phyloP scores from a whole-genome alignment of 2,329 filamentous ascomycete genomes.

The Aschersonia sp. region DNA sequence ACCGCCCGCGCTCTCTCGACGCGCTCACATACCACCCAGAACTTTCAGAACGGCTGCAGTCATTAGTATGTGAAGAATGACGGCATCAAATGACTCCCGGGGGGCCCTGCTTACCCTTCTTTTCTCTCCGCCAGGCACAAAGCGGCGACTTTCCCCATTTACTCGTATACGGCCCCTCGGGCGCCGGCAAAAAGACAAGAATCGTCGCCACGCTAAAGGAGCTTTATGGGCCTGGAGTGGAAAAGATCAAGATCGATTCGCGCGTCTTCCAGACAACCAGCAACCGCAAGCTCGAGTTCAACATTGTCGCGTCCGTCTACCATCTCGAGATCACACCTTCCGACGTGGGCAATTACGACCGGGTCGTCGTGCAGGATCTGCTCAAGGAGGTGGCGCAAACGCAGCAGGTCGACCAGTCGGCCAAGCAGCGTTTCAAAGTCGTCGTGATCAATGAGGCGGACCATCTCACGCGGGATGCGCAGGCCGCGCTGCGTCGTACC shows the following conservation, averaged over 20 bases:
- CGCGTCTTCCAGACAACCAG: slow-evolving; percentile 90
- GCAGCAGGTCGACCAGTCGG: slow-evolving; percentile 89
- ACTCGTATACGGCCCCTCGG: slow-evolving; percentile 90
- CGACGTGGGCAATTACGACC: slow-evolving; percentile 90
- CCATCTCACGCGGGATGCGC: slow-evolving; percentile 82
- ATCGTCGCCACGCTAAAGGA: slow-evolving; percentile 93
- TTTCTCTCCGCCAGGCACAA: slow-evolving; percentile 50
- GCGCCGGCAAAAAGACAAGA: slow-evolving; percentile 93
- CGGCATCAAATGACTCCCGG: too few relatives aligned
- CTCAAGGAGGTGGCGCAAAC: slow-evolving; percentile 97
- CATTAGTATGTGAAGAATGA: slow-evolving; percentile 44
- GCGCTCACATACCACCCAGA: slow-evolving; percentile 76
- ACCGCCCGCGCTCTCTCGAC: slow-evolving; percentile 60
- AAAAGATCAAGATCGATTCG: slow-evolving; percentile 99
- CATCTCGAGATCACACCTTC: slow-evolving; percentile 97
- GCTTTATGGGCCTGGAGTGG: slow-evolving; percentile 88
- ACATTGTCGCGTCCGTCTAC: slow-evolving; percentile 93
- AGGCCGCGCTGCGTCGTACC: slow-evolving; percentile 83
- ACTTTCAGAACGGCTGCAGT: slow-evolving; percentile 72
- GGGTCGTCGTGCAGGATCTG: slow-evolving; percentile 89
- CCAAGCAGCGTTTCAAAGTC: slow-evolving; percentile 90
- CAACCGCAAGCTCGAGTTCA: slow-evolving; percentile 98
- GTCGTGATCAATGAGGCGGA: slow-evolving; percentile 99
- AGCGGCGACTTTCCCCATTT: slow-evolving; percentile 96
- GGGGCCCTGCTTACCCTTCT: background rate